phyloP scores from a whole-genome alignment of 371 early-diverging fungal species.

The Syncephalastrum racemosum region DNA sequence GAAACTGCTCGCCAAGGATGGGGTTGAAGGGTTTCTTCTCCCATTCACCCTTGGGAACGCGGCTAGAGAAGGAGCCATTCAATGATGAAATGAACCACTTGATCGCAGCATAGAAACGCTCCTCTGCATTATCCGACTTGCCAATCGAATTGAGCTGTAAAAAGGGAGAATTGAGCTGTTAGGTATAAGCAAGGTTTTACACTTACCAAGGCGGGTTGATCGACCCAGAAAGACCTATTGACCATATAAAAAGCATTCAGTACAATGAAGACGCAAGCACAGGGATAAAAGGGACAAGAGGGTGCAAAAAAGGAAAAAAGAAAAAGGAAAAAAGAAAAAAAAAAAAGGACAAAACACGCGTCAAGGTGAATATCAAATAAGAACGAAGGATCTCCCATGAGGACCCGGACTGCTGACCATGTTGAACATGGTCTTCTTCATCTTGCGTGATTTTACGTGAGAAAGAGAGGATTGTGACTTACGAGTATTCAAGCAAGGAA shows the following conservation, averaged over 20 bases:
- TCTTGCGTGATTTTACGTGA: not conserved
- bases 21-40: slow-evolving; percentile 90
- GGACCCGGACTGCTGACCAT: too few relatives aligned
- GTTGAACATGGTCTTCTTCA: too few relatives aligned
- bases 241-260: slow-evolving; percentile 12
- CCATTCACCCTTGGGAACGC: slow-evolving; percentile 69
- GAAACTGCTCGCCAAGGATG: slow-evolving; percentile 82
- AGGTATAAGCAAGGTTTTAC: not conserved
- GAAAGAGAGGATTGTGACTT: slow-evolving; percentile 22
- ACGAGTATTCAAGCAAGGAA: slow-evolving; percentile 80
- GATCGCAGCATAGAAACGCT: slow-evolving; percentile 71
- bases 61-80: slow-evolving; percentile 70
- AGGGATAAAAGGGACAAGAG: not conserved
- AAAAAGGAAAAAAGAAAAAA: not conserved
- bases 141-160: slow-evolving; percentile 52
- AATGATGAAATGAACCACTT: slow-evolving; percentile 80
- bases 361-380: too few relatives aligned
- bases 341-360: too few relatives aligned
- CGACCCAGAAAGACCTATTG: slow-evolving; percentile 46
- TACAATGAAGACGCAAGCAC: not conserved
- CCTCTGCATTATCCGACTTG: slow-evolving; percentile 57
- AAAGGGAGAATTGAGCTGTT: not conserved
- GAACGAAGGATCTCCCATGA: too few relatives aligned
- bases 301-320: not conserved
- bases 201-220: slow-evolving; percentile 45